phyloP scores from a whole-genome alignment of 148 eudicot genomes.

The Persicaria tinctoria region DNA sequence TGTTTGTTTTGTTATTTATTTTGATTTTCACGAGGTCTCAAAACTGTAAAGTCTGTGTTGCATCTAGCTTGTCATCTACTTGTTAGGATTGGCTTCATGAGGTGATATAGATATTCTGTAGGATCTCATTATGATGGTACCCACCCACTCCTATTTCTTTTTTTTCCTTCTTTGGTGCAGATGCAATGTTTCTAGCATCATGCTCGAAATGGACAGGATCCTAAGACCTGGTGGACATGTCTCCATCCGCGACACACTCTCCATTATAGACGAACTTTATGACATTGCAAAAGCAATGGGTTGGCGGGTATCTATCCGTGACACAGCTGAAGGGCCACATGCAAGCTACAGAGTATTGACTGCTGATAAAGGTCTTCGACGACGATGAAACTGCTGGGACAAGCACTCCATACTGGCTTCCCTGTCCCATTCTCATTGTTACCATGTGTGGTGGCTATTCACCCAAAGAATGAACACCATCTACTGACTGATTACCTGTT shows the following conservation, averaged over 20 bases:
- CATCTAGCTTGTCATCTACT: too few relatives aligned
- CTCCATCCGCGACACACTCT: conserved; percentile 73
- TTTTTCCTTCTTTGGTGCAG: conserved; percentile 24
- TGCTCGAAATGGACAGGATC: conserved; percentile 96
- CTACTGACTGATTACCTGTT: background rate
- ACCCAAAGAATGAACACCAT: background rate
- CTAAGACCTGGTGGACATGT: conserved; percentile 91
- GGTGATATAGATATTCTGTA: background rate
- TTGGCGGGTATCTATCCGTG: conserved; percentile 68
- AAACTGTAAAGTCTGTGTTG: too few relatives aligned
- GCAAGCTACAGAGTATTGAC: conserved; percentile 71
- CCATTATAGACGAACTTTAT: conserved; percentile 66
- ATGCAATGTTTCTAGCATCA: conserved; percentile 78
- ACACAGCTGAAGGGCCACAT: conserved; percentile 95
- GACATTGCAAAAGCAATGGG: conserved; percentile 82
- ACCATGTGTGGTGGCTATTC: too few relatives aligned
- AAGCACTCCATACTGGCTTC: background rate
- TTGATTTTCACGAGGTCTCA: too few relatives aligned
- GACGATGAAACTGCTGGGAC: conserved; percentile 14
- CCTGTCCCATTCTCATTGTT: background rate
- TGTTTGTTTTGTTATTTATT: background rate
- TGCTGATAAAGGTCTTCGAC: conserved; percentile 49
- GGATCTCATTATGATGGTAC: too few relatives aligned
- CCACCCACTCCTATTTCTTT: too few relatives aligned
- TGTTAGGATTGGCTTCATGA: too few relatives aligned